phyloP scores from a whole-genome alignment of 192 early-diverging fungal species.

The Rhizoclosmatium globosum region DNA sequence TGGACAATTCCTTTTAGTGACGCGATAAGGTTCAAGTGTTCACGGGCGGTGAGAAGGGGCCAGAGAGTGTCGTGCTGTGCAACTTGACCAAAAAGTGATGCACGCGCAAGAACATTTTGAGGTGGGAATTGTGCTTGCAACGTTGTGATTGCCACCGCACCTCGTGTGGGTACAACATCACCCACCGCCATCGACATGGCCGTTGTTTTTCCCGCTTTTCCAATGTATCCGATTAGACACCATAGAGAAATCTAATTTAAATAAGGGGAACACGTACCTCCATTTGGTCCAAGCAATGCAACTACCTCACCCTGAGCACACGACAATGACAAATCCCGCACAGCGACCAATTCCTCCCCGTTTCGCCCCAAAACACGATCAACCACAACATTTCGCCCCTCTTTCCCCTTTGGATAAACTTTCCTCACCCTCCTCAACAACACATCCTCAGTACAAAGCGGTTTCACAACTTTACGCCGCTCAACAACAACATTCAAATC shows the following conservation, averaged over 20 bases:
- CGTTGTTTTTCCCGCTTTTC: constrained; percentile 52
- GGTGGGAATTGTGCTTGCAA: constrained; percentile 28
- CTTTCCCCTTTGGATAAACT: background rate
- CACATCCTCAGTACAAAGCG: constrained; percentile 39
- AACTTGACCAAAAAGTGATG: constrained; percentile 32
- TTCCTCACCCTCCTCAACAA: constrained; percentile 40
- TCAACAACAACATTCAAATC: constrained; percentile 46
- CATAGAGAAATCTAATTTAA: constrained; percentile 17
- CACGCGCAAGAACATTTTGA: constrained; percentile 31
- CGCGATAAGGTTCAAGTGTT: constrained; percentile 51
- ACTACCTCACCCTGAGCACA: constrained; percentile 48
- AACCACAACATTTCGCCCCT: constrained; percentile 9
- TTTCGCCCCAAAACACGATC: background rate
- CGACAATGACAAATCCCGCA: constrained; percentile 66
- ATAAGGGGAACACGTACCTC: background rate
- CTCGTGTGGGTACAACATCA: constrained; percentile 34
- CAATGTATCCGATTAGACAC: constrained; percentile 18
- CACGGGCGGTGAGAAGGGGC: constrained; percentile 47
- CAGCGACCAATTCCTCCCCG: constrained; percentile 48
- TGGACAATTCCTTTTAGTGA: constrained; percentile 44
- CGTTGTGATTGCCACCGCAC: constrained; percentile 39
- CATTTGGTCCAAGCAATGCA: constrained; percentile 49
- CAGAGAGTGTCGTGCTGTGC: constrained; percentile 53
- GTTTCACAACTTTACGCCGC: constrained; percentile 35
- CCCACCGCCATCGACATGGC: constrained; percentile 49